Evolutionary conservation across 1,139 yeast species (phyloP).

Genomic region (Taphrina betulina): DNA sequence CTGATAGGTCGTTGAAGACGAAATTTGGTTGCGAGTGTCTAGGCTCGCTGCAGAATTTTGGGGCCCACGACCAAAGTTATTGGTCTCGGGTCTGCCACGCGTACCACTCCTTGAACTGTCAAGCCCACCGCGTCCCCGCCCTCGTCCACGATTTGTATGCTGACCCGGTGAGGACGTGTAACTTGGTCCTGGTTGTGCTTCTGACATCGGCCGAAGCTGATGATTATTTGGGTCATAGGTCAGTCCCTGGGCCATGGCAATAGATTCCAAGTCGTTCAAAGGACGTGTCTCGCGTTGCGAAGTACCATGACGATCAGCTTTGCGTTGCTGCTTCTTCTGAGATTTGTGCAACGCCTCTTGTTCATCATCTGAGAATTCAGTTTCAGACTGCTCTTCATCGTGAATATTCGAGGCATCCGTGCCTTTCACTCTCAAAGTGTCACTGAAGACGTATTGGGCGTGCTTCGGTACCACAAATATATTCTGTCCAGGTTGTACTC

Average conservation of each 20-base stretch:
- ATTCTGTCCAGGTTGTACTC: conserved; percentile 54
- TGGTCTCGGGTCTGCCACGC: conserved; percentile 13
- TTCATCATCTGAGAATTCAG: conserved; percentile 85
- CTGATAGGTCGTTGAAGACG: too few relatives aligned
- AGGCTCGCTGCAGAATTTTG: too few relatives aligned
- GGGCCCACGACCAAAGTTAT: conserved; percentile 14
- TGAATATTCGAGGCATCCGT: conserved; percentile 93
- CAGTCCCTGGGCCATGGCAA: conserved; percentile 24
- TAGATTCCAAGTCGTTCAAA: conserved; percentile 22
- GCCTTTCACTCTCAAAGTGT: conserved; percentile 71
- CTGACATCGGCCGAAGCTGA: neutral
- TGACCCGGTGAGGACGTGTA: neutral
- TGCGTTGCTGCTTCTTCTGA: conserved; percentile 32
- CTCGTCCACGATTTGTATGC: neutral
- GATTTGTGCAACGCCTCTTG: conserved; percentile 38
- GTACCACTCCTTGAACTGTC: neutral
- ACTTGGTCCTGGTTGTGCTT: neutral
- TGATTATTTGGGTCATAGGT: conserved; percentile 3
- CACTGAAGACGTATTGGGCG: conserved; percentile 76
- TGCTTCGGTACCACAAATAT: conserved; percentile 79
- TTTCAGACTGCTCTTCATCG: conserved; percentile 94
- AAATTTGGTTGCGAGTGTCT: too few relatives aligned
- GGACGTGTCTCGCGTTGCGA: conserved; percentile 11
- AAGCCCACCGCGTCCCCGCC: conserved; percentile 1
- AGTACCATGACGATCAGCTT: conserved; percentile 9